A percentile compares a stretch with the other conserved stretches of the same genome.
phyloP scores from a whole-genome alignment of 176 grass and related monocot genomes.

The Zea mays region Zm-B73-REFERENCE-NAM-5.0 NC_050104.1:9211001-9211500 shows the following conservation, averaged over 20 bases:
- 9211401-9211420: conserved; percentile 71
- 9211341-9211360: conserved; percentile 85
- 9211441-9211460: conserved; percentile 13
- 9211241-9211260: conserved; percentile 58
- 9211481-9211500: conserved; percentile 71
- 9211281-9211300: conserved; percentile 44
- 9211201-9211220: conserved; percentile 95
- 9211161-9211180: conserved; percentile 64
- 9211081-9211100: neutral
- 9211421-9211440: conserved; percentile 16
- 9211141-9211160: conserved; percentile 31
- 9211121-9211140: conserved; percentile 3
- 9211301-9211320: conserved; percentile 69
- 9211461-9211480: conserved; percentile 21
- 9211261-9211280: conserved; percentile 47
- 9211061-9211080: neutral
- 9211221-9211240: conserved; percentile 74
- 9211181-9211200: conserved; percentile 73
- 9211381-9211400: conserved; percentile 94
- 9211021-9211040: conserved; percentile 5
- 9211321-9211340: conserved; percentile 79
- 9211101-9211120: neutral
- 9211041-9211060: neutral
- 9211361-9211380: conserved; percentile 85
- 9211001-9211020: conserved; percentile 19